Evolutionary conservation across 371 early-diverging fungal species (phyloP).

Genomic region (Syncephalastrum contaminatum): DNA sequence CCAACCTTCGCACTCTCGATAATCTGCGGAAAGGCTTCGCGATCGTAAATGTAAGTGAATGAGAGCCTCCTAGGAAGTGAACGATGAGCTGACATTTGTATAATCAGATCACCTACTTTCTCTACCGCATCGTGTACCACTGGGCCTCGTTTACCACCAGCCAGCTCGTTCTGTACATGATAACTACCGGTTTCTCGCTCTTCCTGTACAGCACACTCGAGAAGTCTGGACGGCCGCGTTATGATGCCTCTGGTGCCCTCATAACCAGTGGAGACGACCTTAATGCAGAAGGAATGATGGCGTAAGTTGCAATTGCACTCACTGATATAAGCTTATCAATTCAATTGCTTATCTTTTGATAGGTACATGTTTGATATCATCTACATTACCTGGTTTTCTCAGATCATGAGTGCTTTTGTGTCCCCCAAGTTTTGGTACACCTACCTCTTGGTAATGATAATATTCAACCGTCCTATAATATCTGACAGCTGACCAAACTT

Average conservation of each 20-base stretch:
- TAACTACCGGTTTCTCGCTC: conserved; percentile 51
- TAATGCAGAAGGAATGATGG: conserved; percentile 69
- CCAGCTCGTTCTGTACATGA: conserved; percentile 42
- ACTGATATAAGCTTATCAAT: not conserved
- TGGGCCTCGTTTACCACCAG: conserved; percentile 52
- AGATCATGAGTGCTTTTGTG: conserved; percentile 64
- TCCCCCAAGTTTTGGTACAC: conserved; percentile 71
- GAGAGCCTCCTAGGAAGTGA: not conserved
- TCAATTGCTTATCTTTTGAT: not conserved
- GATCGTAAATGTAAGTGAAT: conserved; percentile 60
- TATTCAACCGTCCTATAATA: not conserved
- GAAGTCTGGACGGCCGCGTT: conserved; percentile 56
- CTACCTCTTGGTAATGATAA: conserved; percentile 55
- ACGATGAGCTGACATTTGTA: not conserved
- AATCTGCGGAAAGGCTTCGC: conserved; percentile 61
- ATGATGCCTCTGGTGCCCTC: conserved; percentile 57
- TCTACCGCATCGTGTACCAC: conserved; percentile 57
- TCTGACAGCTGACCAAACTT: conserved; percentile 3
- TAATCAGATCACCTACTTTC: conserved; percentile 50
- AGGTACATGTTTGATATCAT: conserved; percentile 85
- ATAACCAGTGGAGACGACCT: conserved; percentile 71
- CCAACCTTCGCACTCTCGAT: conserved; percentile 61
- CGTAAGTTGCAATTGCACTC: conserved; percentile 46
- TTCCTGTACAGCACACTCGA: conserved; percentile 53
- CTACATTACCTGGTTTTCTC: conserved; percentile 82